A percentile compares a stretch with the other conserved stretches of the same genome.
Evolutionary conservation across 2,329 filamentous ascomycete genomes (phyloP).

Genomic region (Bipolaris zeicola): DNA sequence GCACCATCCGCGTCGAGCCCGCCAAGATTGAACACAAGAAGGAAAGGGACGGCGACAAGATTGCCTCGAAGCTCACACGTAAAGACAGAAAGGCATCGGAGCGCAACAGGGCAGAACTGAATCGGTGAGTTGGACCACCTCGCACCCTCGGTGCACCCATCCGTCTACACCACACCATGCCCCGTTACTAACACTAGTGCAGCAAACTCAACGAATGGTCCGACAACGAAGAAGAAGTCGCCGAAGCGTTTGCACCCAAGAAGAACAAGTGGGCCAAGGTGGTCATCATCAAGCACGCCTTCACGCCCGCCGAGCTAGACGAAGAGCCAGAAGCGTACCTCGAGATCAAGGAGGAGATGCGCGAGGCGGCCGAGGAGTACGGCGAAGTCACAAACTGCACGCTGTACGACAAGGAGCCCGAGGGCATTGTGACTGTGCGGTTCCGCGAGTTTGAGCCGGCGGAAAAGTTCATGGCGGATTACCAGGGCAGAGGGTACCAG

Average conservation of each 20-base stretch:
- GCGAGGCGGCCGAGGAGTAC: conserved; percentile 84
- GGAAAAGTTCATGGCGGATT: conserved; percentile 31
- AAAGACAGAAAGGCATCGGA: conserved; percentile 89
- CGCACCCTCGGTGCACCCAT: too few relatives aligned
- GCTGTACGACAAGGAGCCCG: conserved; percentile 82
- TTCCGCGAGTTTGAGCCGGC: conserved; percentile 74
- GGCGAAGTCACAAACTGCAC: conserved; percentile 90
- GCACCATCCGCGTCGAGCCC: conserved; percentile 75
- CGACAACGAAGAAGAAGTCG: conserved; percentile 71
- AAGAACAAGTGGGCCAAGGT: conserved; percentile 72
- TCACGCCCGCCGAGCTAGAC: conserved; percentile 81
- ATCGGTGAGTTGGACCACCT: conserved; percentile 55
- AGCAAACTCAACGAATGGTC: conserved; percentile 95
- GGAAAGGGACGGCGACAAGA: conserved; percentile 65
- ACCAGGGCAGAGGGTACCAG: conserved; percentile 29
- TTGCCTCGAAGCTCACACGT: conserved; percentile 58
- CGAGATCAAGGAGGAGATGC: conserved; percentile 93
- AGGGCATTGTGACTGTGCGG: conserved; percentile 83
- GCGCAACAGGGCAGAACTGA: conserved; percentile 86
- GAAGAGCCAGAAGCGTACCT: conserved; percentile 82
- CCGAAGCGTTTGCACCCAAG: conserved; percentile 51
- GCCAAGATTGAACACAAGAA: conserved; percentile 94
- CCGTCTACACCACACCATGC: too few relatives aligned
- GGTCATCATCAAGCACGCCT: conserved; percentile 91
- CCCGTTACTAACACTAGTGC: conserved; percentile 14